These are phyloP conservation scores for Huntiella savannae DNA, from an alignment of 2,329 filamentous ascomycete genomes.

Conservation along the genomic window DNA sequence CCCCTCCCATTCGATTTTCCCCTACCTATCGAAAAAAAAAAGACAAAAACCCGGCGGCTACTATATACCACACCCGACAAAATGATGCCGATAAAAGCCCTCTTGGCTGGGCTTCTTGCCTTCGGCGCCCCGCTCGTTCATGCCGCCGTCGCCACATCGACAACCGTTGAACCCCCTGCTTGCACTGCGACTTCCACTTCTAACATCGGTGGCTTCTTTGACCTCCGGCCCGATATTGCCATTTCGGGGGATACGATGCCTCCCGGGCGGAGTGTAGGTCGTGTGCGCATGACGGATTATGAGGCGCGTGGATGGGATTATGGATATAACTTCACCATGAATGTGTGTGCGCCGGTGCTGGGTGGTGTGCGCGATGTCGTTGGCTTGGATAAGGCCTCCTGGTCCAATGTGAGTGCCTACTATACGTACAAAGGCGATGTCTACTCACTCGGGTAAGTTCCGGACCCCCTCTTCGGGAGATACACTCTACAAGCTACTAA, in stretches of 20 bases:
- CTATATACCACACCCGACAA: neutral
- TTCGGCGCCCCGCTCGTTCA: too few relatives aligned
- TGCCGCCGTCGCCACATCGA: conserved; percentile 18
- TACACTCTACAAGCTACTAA: conserved; percentile 1
- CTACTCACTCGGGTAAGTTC: conserved; percentile 55
- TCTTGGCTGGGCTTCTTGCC: too few relatives aligned
- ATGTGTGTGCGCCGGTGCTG: conserved; percentile 62
- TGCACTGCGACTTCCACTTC: conserved; percentile 38
- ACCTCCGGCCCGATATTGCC: conserved; percentile 36
- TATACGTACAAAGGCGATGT: conserved; percentile 46
- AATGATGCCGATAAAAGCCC: conserved; percentile 4
- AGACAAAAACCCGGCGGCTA: too few relatives aligned
- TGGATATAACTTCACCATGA: conserved; percentile 63
- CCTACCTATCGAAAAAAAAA: too few relatives aligned
- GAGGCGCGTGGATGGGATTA: conserved; percentile 58
- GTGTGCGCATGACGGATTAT: conserved; percentile 29
- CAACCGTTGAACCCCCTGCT: conserved; percentile 22
- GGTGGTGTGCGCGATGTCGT: conserved; percentile 42
- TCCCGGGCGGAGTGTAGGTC: conserved; percentile 25
- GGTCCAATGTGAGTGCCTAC: conserved; percentile 62
- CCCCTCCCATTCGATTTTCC: too few relatives aligned
- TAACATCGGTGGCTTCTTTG: conserved; percentile 38
- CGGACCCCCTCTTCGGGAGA: neutral
- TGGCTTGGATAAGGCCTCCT: conserved; percentile 41
- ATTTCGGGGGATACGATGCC: conserved; percentile 14